These are phyloP conservation scores for Candida koratica DNA, from an alignment of 805 yeast genomes.

Conservation along the genomic window DNA sequence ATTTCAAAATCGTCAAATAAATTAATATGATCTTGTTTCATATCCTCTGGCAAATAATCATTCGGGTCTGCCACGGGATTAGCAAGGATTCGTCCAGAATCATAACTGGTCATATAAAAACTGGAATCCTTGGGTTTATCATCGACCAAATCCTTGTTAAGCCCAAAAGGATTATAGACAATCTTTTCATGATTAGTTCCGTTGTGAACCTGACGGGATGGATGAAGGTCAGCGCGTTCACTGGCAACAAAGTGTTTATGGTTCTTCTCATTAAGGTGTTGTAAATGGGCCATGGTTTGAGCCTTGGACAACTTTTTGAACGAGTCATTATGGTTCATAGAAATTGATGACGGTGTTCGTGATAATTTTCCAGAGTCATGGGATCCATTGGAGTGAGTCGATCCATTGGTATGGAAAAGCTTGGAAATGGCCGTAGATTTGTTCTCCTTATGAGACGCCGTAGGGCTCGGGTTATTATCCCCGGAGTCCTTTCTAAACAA, in stretches of 20 bases:
- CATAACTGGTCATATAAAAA: constrained; percentile 31
- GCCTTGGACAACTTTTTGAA: constrained; percentile 23
- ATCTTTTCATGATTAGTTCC: constrained; percentile 36
- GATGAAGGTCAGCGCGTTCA: constrained; percentile 3
- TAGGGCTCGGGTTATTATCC: background rate
- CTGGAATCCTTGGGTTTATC: constrained; percentile 26
- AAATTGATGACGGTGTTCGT: constrained; percentile 19
- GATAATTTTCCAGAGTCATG: constrained; percentile 21
- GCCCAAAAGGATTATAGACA: constrained; percentile 65
- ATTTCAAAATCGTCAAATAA: constrained; percentile 54
- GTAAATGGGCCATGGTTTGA: constrained; percentile 37
- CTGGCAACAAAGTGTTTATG: constrained; percentile 12
- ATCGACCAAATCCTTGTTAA: constrained; percentile 30
- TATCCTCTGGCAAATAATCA: constrained; percentile 51
- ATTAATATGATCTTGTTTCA: constrained; percentile 45
- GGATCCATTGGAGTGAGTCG: background rate
- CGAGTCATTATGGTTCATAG: constrained; percentile 20
- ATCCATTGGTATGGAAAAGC: constrained; percentile 7
- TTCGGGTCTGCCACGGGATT: constrained; percentile 67
- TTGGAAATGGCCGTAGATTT: constrained; percentile 3
- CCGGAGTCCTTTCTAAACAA: constrained; percentile 5
- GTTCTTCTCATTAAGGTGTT: constrained; percentile 28
- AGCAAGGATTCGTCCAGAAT: constrained; percentile 48
- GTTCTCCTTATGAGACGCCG: constrained; percentile 1
- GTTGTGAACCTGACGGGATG: constrained; percentile 3